phyloP scores from a whole-genome alignment of 2,329 filamentous ascomycete genomes.

The Diaporthe longicolla region DNA sequence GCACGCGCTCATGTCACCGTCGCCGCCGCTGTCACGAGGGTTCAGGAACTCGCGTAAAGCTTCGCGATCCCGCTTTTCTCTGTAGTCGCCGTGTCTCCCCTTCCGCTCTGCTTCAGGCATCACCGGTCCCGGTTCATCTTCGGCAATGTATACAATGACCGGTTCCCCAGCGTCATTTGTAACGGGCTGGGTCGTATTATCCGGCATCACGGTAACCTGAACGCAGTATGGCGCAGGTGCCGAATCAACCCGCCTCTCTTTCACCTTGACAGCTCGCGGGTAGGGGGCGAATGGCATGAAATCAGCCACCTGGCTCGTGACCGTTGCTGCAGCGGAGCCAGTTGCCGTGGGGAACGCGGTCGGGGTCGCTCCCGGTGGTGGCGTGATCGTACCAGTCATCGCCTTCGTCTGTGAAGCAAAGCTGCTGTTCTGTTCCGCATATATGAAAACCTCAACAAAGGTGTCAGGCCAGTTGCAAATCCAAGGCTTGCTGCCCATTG shows the following conservation, averaged over 20 bases:
- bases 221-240: constrained; percentile 59
- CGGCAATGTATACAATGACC: constrained; percentile 56
- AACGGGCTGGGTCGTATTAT: constrained; percentile 58
- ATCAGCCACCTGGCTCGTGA: constrained; percentile 5
- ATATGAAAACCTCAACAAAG: constrained; percentile 70
- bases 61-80: constrained; percentile 33
- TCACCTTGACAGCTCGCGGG: constrained; percentile 67
- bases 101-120: constrained; percentile 24
- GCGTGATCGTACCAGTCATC: constrained; percentile 42
- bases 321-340: constrained; percentile 21
- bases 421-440: constrained; percentile 66
- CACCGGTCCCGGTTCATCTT: constrained; percentile 52
- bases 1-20: constrained; percentile 62
- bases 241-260: constrained; percentile 63
- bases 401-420: constrained; percentile 42
- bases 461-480: constrained; percentile 72
- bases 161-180: constrained; percentile 43
- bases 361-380: constrained; percentile 40
- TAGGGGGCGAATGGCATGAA: constrained; percentile 54
- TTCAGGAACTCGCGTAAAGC: constrained; percentile 33
- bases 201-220: constrained; percentile 61
- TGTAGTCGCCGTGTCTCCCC: background rate
- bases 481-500: constrained; percentile 68
- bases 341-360: constrained; percentile 39
- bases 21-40: constrained; percentile 44